A percentile compares a stretch with the other conserved stretches of the same genome.
Conservation (phyloP, 139 green algal species). For the Ettlia oleoabundans region DNA sequence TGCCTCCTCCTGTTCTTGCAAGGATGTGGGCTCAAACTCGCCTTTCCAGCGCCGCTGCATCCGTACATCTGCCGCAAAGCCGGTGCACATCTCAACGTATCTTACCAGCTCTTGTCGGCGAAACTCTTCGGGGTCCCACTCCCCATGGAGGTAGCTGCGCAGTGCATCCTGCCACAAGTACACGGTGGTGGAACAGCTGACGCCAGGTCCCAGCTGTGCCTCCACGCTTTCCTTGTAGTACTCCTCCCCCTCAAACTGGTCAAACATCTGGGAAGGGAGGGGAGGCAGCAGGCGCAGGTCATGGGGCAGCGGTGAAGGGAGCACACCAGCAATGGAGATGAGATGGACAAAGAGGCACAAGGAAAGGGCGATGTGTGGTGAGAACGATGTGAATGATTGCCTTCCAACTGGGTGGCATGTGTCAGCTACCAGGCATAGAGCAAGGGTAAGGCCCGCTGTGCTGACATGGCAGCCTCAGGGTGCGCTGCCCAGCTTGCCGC, state of each 20-base stretch:
- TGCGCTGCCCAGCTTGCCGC: not conserved
- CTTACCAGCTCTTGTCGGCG: conserved; percentile 40
- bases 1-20: not conserved
- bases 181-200: conserved; percentile 46
- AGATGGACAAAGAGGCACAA: no score
- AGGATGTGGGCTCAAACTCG: not conserved
- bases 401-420: no score
- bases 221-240: conserved; percentile 61
- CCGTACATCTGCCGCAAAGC: conserved; percentile 43
- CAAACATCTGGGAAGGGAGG: not conserved
- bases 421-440: no score
- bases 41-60: conserved; percentile 27
- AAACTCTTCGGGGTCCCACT: conserved; percentile 71
- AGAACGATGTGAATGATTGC: no score
- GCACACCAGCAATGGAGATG: no score
- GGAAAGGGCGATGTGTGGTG: no score
- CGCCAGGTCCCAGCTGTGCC: conserved; percentile 53
- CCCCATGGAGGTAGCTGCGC: conserved; percentile 51
- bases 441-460: no score
- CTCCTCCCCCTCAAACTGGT: conserved; percentile 79
- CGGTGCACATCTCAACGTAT: conserved; percentile 44
- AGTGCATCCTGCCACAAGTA: conserved; percentile 71
- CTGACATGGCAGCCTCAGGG: no score
- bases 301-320: no score
- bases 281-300: not conserved